Conservation (phyloP, 164 flowering plant genomes). For the Platanus orientalis region DNA sequence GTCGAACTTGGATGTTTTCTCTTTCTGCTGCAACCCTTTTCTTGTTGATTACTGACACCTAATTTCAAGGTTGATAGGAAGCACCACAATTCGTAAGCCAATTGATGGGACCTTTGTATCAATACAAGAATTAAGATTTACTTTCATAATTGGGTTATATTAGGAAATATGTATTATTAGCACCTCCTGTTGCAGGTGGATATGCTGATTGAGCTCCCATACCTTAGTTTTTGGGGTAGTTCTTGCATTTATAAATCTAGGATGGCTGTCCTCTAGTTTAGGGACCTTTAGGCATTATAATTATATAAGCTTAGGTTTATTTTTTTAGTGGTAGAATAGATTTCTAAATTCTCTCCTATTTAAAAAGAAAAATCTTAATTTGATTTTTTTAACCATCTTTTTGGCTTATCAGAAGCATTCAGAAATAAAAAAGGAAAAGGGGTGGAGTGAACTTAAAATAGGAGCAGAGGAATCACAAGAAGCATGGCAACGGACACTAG, state of each 20-base stretch:
- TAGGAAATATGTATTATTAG: no score
- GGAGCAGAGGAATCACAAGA: constrained; percentile 53
- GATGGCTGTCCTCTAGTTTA: not conserved
- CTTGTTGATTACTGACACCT: no score
- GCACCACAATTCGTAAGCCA: no score
- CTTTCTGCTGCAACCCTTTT: no score
- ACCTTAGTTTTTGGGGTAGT: not conserved
- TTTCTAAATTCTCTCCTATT: not conserved
- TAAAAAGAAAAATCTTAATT: no score
- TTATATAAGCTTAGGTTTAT: not conserved
- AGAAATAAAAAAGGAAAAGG: constrained; percentile 57
- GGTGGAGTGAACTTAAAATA: constrained; percentile 24
- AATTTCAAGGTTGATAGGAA: no score
- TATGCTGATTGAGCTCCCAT: no score
- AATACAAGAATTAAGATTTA: no score
- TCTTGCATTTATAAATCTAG: not conserved
- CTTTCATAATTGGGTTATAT: no score
- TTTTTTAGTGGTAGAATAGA: not conserved
- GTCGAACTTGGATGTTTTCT: no score
- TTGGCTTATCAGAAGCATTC: constrained; percentile 39
- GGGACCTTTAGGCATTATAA: not conserved
- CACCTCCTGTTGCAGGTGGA: no score
- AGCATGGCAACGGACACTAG: constrained; percentile 65
- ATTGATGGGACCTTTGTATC: no score
- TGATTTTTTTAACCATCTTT: not conserved